These are phyloP conservation scores for Kluyveromyces lactis DNA, from an alignment of 805 yeast genomes.

Conservation along the genomic window DNA sequence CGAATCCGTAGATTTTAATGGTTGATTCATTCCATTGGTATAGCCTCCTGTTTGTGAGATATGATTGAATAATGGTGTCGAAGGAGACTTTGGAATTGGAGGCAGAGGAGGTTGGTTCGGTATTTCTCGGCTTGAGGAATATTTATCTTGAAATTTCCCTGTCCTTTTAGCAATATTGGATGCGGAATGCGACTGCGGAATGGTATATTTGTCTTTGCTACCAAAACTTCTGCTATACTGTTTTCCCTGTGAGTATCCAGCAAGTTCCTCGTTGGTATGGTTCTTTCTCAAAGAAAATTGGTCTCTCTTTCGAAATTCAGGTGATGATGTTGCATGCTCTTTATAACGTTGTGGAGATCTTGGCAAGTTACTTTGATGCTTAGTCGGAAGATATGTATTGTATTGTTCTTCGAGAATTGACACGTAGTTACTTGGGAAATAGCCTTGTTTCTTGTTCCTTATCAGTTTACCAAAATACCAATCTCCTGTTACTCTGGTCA, in stretches of 20 bases:
- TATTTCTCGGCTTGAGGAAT: not conserved
- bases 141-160: not conserved
- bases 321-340: not conserved
- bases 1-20: not conserved
- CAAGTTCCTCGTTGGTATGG: not conserved
- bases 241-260: not conserved
- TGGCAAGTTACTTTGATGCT: not conserved
- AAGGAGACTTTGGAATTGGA: slow-evolving; percentile 4
- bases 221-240: not conserved
- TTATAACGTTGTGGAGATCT: not conserved
- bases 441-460: slow-evolving; percentile 71
- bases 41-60: not conserved
- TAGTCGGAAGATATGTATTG: slow-evolving; percentile 5
- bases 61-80: slow-evolving; percentile 1
- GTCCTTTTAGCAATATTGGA: slow-evolving; percentile 2
- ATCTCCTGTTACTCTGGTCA: slow-evolving; percentile 75
- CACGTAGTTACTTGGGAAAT: slow-evolving; percentile 84
- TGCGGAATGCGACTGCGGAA: slow-evolving; percentile 5
- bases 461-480: slow-evolving; percentile 86
- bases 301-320: not conserved
- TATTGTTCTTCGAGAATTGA: slow-evolving; percentile 38
- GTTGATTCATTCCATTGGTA: not conserved
- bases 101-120: slow-evolving; percentile 1
- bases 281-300: not conserved
- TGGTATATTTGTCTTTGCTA: not conserved